Evolutionary conservation across 2,329 filamentous ascomycete genomes (phyloP).

Genomic region (Penicillium hesseltinei): DNA sequence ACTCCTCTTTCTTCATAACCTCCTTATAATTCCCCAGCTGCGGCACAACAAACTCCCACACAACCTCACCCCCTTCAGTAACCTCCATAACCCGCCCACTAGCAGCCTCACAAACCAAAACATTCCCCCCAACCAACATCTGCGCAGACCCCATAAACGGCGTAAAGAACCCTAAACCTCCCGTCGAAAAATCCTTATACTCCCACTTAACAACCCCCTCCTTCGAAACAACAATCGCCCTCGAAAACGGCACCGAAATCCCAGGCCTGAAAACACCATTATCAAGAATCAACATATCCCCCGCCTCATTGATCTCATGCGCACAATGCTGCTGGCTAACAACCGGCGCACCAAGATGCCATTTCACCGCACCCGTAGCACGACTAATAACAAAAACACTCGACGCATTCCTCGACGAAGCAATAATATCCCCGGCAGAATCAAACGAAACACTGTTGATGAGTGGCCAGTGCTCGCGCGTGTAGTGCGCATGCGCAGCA

Average conservation of each 20-base stretch:
- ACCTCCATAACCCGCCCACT: slow-evolving; percentile 43
- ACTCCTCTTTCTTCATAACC: slow-evolving; percentile 19
- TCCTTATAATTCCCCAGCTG: slow-evolving; percentile 42
- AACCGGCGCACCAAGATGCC: slow-evolving; percentile 10
- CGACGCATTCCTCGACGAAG: too few species aligned
- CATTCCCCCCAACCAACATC: slow-evolving; percentile 43
- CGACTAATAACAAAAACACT: too few species aligned
- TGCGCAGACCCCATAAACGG: slow-evolving; percentile 51
- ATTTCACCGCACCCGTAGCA: too few species aligned
- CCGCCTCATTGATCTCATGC: slow-evolving; percentile 39
- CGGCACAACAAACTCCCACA: slow-evolving; percentile 48
- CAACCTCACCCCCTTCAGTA: slow-evolving; percentile 40
- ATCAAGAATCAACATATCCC: slow-evolving; percentile 49
- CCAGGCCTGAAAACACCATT: slow-evolving; percentile 46
- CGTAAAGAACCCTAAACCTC: slow-evolving; percentile 45
- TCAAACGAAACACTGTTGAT: too few species aligned
- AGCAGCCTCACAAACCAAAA: slow-evolving; percentile 45
- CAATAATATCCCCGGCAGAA: too few species aligned
- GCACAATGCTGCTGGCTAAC: slow-evolving; percentile 49
- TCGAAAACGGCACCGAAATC: slow-evolving; percentile 43
- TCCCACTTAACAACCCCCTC: slow-evolving; percentile 46
- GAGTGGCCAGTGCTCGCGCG: too few species aligned
- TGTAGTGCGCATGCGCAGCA: too few species aligned
- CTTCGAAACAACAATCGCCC: slow-evolving; percentile 44
- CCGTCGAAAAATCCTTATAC: slow-evolving; percentile 39